Percentiles rank a stretch among this genome's conserved stretches.
These are phyloP conservation scores for Barbarea vulgaris DNA, from an alignment of 345 rosid species.

Conservation along the genomic window DNA sequence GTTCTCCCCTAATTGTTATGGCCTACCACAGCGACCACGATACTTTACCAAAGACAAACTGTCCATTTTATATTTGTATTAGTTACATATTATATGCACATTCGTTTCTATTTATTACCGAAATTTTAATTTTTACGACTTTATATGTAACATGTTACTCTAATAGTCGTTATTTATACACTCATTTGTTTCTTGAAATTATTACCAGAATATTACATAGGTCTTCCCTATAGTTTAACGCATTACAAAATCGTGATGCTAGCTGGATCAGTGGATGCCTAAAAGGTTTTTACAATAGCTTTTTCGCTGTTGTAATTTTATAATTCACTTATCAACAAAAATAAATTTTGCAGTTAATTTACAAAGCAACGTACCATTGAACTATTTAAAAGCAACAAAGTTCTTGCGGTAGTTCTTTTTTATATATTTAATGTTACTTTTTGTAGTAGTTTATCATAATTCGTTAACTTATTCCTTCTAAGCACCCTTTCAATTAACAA, in stretches of 20 bases:
- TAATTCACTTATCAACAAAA: background rate
- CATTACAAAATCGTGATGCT: background rate
- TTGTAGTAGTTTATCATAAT: background rate
- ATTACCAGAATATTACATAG: background rate
- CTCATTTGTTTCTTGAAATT: background rate
- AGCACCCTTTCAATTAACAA: no score
- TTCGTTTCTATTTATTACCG: background rate
- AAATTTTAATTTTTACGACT: background rate
- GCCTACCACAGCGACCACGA: constrained; percentile 15
- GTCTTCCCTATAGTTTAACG: background rate
- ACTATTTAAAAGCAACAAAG: background rate
- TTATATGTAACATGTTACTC: background rate
- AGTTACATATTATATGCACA: background rate
- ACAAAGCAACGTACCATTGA: background rate
- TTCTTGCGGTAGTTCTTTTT: no score
- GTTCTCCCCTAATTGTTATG: constrained; percentile 10
- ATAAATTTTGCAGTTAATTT: background rate
- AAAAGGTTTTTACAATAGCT: background rate
- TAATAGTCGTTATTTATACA: background rate
- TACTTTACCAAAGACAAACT: background rate
- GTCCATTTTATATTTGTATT: background rate
- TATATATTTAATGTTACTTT: background rate
- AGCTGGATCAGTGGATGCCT: background rate
- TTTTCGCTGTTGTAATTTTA: background rate
- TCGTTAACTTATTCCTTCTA: no score